A percentile compares a stretch with the other conserved stretches of the same genome.
phyloP scores from a whole-genome alignment of 306 rosid genomes.

The Mimosa bimucronata region DNA sequence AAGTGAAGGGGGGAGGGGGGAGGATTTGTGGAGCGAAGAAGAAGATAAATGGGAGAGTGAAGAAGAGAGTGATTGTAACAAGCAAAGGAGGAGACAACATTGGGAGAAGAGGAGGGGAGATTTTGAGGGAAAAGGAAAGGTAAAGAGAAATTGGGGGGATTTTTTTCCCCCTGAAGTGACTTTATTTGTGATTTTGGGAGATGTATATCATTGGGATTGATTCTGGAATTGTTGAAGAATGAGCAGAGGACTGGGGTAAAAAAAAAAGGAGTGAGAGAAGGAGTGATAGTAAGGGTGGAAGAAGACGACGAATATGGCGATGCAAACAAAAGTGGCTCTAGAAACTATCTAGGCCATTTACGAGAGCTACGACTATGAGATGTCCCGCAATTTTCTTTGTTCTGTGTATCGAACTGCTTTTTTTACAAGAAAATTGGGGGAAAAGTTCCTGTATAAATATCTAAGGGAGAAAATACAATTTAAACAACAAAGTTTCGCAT shows the following conservation, averaged over 20 bases:
- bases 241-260: background rate
- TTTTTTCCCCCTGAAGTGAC: background rate
- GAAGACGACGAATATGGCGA: background rate
- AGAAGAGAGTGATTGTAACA: constrained; percentile 45
- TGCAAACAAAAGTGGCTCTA: too few species aligned
- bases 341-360: background rate
- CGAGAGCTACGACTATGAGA: too few species aligned
- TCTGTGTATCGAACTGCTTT: too few species aligned
- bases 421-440: too few species aligned
- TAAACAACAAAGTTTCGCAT: too few species aligned
- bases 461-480: too few species aligned
- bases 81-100: constrained; percentile 54
- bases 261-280: too few species aligned
- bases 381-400: background rate
- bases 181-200: background rate
- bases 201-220: background rate
- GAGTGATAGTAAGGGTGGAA: background rate
- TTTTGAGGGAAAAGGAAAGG: background rate
- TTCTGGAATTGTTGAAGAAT: background rate
- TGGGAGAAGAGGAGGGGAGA: constrained; percentile 4
- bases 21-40: constrained; percentile 48
- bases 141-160: background rate
- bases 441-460: too few species aligned
- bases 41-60: constrained; percentile 47
- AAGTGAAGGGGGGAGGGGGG: constrained; percentile 20